phyloP scores from a whole-genome alignment of 306 rosid genomes.

The Glycine latifolia region DNA sequence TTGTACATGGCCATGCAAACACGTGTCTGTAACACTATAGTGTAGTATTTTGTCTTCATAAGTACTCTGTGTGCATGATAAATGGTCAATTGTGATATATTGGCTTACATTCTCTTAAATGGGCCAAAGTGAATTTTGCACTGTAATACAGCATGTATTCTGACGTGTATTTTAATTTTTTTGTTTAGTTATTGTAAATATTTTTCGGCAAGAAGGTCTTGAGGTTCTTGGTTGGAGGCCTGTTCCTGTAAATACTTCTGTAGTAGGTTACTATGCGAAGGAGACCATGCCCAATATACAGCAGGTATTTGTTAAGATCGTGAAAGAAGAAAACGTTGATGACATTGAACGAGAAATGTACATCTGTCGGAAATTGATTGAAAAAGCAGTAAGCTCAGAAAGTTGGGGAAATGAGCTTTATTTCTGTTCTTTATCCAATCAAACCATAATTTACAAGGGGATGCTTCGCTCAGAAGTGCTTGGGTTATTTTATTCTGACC shows the following conservation, averaged over 20 bases:
- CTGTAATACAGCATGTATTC: constrained; percentile 33
- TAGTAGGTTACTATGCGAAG: constrained; percentile 93
- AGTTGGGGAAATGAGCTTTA: constrained; percentile 97
- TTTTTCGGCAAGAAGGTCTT: constrained; percentile 93
- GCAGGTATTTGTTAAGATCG: constrained; percentile 91
- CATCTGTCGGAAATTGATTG: constrained; percentile 95
- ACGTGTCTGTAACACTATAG: background rate
- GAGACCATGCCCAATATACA: constrained; percentile 94
- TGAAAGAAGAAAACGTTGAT: constrained; percentile 89
- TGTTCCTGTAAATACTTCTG: constrained; percentile 88
- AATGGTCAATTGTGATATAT: constrained; percentile 24
- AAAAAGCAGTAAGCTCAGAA: constrained; percentile 80
- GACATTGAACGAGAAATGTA: constrained; percentile 95
- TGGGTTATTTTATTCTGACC: constrained; percentile 90
- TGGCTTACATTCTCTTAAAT: constrained; percentile 28
- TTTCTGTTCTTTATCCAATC: constrained; percentile 98
- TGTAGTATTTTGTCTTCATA: constrained; percentile 11
- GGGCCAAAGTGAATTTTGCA: constrained; percentile 10
- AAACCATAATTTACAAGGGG: constrained; percentile 97
- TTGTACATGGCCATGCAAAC: background rate
- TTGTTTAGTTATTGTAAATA: constrained; percentile 80
- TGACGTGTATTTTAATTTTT: constrained; percentile 54
- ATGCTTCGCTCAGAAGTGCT: constrained; percentile 99
- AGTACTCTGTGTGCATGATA: constrained; percentile 5
- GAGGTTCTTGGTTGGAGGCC: constrained; percentile 99